These are phyloP conservation scores for Paecilomyces sp. DNA, from an alignment of 2,329 filamentous ascomycete genomes.

Conservation along the genomic window DNA sequence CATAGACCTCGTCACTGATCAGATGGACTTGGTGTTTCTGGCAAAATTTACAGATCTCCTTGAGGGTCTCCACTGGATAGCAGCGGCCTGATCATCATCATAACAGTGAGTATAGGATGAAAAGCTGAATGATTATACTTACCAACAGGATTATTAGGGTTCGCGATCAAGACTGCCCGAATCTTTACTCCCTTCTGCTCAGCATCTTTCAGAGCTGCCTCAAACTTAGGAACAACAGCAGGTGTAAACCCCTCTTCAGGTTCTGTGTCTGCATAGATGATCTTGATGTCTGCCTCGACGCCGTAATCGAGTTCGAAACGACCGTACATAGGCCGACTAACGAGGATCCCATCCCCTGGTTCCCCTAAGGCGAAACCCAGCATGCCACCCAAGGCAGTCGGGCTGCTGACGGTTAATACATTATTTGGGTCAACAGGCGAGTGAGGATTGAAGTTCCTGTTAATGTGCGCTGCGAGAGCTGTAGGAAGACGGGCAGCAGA, in stretches of 20 bases:
- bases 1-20: slow-evolving; percentile 53
- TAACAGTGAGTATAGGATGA: slow-evolving; percentile 16
- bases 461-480: slow-evolving; percentile 36
- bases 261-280: slow-evolving; percentile 32
- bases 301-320: slow-evolving; percentile 45
- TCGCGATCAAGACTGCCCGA: slow-evolving; percentile 35
- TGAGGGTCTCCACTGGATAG: slow-evolving; percentile 36
- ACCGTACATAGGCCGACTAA: slow-evolving; percentile 41
- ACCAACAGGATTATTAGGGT: slow-evolving; percentile 41
- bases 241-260: slow-evolving; percentile 31
- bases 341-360: slow-evolving; percentile 40
- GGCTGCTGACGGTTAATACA: slow-evolving; percentile 34
- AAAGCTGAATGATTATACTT: slow-evolving; percentile 19
- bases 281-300: slow-evolving; percentile 33
- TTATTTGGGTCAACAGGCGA: slow-evolving; percentile 26
- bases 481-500: slow-evolving; percentile 31
- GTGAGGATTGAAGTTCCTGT: slow-evolving; percentile 32
- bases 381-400: slow-evolving; percentile 37
- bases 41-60: slow-evolving; percentile 44
- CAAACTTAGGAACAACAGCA: slow-evolving; percentile 27
- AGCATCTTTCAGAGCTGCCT: slow-evolving; percentile 27
- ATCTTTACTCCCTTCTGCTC: slow-evolving; percentile 25
- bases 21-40: slow-evolving; percentile 44
- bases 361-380: slow-evolving; percentile 37
- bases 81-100: slow-evolving; percentile 41